Base-by-base conservation (phyloP, 2,329 filamentous ascomycete genomes). In the Xenoacremonium recifei region DNA sequence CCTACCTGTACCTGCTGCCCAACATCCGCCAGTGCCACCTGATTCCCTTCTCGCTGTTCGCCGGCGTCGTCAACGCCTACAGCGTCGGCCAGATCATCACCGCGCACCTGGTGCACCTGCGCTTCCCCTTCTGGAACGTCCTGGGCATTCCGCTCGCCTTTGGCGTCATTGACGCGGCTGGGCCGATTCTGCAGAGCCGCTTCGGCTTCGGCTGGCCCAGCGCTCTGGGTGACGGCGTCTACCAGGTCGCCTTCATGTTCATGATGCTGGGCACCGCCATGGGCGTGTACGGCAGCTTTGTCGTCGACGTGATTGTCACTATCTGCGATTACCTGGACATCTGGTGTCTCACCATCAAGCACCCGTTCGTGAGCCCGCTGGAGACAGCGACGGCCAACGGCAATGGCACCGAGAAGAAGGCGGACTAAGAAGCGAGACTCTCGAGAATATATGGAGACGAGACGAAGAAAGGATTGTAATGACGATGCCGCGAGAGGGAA, bases 311-410 rank as follows among this genome's bases (percentile, higher is more conserved):
- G 42, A 96, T 99, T 53, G 89, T 93, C 45, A 95, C 89, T 21
- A 97, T 99, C 56, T 99, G 93, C 69, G 93, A 99, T 65, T 96
- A 95, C 64, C 76, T 97, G 47, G 93, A 99, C 63, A 99, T 99
- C 54, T 97, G 90, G 89, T 99, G 93, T 63, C 73, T 99, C 63
- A 95, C 88, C 2, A 99, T 99, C 71, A 99, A 99, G 78, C 84
- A 97, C 57, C 81, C 80, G 17, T 75, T 77, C 50, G 69, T 74
- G 18, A 75, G 79, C 55, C 67, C 53, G 12, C 44, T 74, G 18
- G 76, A 79, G 56, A 67, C 53, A 12, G 43, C 44, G 18, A 48
- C 58, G 35, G 48, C 62, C 37, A 43, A 46, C 21, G 38, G 59
- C 40, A 53, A 64, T 38, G 54, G 63, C 21, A 64, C 61, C 31